Conservation (phyloP, 164 flowering plant genomes). For the Dillenia turbinata region DNA sequence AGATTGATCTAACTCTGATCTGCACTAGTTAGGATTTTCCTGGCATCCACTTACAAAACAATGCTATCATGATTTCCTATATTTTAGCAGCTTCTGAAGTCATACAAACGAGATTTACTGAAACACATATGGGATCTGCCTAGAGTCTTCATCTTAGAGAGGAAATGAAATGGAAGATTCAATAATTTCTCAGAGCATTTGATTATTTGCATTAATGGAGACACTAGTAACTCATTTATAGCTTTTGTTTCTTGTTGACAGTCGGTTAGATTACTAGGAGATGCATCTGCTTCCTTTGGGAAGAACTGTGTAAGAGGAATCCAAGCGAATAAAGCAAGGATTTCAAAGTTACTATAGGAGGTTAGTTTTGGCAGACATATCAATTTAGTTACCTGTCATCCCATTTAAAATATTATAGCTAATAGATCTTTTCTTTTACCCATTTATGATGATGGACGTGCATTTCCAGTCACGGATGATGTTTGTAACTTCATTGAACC, state of each 20-base stretch:
- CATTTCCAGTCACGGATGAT: constrained; percentile 91
- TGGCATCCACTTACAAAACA: too few species aligned
- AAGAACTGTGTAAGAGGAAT: constrained; percentile 95
- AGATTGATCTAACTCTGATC: too few species aligned
- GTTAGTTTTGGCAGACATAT: constrained; percentile 24
- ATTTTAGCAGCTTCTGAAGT: neutral
- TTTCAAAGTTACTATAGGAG: constrained; percentile 90
- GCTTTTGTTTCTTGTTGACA: constrained; percentile 22
- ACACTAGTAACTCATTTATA: neutral
- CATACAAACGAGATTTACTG: neutral
- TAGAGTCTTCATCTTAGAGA: neutral
- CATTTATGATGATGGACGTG: constrained; percentile 8
- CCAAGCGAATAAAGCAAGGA: constrained; percentile 83
- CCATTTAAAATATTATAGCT: constrained; percentile 4
- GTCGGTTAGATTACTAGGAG: constrained; percentile 93
- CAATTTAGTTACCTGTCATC: neutral
- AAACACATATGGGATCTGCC: neutral
- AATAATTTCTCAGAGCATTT: neutral
- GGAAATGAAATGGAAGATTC: neutral
- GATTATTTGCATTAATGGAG: neutral
- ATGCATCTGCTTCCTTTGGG: constrained; percentile 94
- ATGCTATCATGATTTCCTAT: neutral
- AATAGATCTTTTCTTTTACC: constrained; percentile 13
- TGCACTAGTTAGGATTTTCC: too few species aligned
- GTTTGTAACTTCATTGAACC: constrained; percentile 96